Conservation (phyloP, 257 asterid genomes). For the Solanum chaucha region DNA sequence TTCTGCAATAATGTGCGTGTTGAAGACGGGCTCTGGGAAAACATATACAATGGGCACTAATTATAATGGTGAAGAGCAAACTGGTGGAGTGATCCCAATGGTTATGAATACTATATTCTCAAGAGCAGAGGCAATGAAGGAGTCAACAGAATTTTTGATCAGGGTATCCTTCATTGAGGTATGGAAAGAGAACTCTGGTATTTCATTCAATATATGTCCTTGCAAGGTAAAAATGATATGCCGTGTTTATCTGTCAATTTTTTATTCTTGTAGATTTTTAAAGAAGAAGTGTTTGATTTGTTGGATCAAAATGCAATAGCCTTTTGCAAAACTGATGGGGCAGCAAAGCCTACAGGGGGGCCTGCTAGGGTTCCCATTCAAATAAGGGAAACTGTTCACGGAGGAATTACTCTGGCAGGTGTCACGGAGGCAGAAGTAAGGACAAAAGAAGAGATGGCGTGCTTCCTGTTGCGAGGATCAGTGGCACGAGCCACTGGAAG, state of each 20-base stretch:
- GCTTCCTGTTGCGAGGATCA: slow-evolving; percentile 70
- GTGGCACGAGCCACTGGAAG: slow-evolving; percentile 93
- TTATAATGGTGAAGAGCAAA: slow-evolving; percentile 78
- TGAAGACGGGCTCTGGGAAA: slow-evolving; percentile 95
- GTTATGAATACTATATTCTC: slow-evolving; percentile 85
- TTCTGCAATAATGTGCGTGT: not conserved
- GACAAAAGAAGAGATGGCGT: slow-evolving; percentile 89
- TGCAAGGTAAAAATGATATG: not conserved
- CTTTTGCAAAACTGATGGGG: slow-evolving; percentile 26
- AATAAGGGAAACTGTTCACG: slow-evolving; percentile 74
- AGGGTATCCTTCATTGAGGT: slow-evolving; percentile 97
- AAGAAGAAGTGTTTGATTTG: slow-evolving; percentile 93
- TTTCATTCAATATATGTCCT: not conserved
- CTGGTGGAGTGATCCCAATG: slow-evolving; percentile 66
- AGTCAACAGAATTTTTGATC: slow-evolving; percentile 59
- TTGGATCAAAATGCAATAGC: slow-evolving; percentile 37
- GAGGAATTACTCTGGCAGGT: slow-evolving; percentile 92
- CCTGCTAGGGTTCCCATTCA: slow-evolving; percentile 84
- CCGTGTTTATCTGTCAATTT: not conserved
- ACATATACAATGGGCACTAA: slow-evolving; percentile 98
- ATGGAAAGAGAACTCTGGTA: slow-evolving; percentile 1
- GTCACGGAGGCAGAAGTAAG: slow-evolving; percentile 92
- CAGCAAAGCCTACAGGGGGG: slow-evolving; percentile 21
- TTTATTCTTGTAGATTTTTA: slow-evolving; percentile 58
- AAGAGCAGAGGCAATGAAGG: slow-evolving; percentile 46